phyloP scores from a whole-genome alignment of 139 green algal species.

The Deuterostichococcus epilithicus region DNA sequence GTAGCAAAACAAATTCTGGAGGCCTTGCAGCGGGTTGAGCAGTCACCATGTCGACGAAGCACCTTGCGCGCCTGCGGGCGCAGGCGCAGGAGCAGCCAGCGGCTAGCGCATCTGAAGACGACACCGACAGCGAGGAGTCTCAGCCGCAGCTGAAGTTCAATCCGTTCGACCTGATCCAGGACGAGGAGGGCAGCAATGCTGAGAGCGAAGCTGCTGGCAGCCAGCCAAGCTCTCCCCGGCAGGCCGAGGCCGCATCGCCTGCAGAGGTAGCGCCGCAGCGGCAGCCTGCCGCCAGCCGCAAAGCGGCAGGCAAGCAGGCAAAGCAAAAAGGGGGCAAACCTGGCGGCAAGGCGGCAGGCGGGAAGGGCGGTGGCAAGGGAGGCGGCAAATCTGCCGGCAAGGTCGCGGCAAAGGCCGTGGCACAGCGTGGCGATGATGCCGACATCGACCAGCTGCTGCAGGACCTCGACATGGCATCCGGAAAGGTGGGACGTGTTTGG shows the following conservation, averaged over 20 bases:
- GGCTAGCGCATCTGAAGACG: background rate
- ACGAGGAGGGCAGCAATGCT: constrained; percentile 33
- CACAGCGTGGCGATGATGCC: constrained; percentile 28
- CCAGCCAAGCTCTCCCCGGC: background rate
- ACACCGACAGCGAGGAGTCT: background rate
- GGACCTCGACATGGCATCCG: constrained; percentile 58
- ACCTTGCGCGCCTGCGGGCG: background rate
- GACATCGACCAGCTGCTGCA: constrained; percentile 63
- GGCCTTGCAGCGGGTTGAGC: too few species aligned
- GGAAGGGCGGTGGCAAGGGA: constrained; percentile 13
- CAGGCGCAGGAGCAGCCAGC: background rate
- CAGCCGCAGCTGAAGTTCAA: constrained; percentile 47
- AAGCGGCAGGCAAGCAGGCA: constrained; percentile 24
- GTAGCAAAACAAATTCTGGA: too few species aligned
- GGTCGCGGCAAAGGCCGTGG: background rate
- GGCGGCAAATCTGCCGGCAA: background rate
- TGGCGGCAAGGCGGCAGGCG: background rate
- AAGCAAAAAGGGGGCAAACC: constrained; percentile 24
- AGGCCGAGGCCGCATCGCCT: constrained; percentile 9
- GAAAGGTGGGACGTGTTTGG: too few species aligned
- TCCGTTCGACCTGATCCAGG: constrained; percentile 65
- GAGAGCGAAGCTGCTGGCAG: too few species aligned
- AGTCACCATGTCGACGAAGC: background rate
- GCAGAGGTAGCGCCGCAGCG: background rate
- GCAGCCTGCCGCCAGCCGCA: background rate